Evolutionary conservation across 2,329 filamentous ascomycete genomes (phyloP).

Genomic region (Pseudocercospora pini-densiflorae): DNA sequence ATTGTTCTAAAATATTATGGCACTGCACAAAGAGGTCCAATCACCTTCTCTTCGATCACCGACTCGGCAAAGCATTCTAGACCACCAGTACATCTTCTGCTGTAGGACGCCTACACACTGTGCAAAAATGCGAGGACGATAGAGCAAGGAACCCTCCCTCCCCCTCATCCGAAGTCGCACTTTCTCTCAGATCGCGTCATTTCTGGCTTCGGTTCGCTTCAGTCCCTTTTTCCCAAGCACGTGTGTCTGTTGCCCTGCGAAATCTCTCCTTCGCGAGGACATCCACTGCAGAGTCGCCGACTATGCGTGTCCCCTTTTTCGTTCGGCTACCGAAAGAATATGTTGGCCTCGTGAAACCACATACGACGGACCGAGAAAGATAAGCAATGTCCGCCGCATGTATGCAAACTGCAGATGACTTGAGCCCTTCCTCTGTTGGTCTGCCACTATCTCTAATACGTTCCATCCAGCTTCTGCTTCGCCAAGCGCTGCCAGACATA

Average conservation of each 20-base stretch:
- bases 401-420: background rate
- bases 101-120: background rate
- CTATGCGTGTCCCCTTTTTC: background rate
- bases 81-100: background rate
- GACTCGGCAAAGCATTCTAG: background rate
- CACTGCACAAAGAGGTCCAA: background rate
- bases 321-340: background rate
- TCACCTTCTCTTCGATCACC: background rate
- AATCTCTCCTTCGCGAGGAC: background rate
- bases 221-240: background rate
- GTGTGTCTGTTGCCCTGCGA: background rate
- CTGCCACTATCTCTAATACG: background rate
- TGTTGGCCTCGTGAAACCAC: background rate
- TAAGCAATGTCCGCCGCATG: background rate
- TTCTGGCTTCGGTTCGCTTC: background rate
- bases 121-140: background rate
- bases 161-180: conserved; percentile 6
- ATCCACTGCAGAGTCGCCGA: background rate
- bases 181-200: background rate
- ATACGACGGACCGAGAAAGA: background rate
- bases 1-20: background rate
- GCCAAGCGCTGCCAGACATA: background rate
- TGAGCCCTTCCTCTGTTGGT: no score
- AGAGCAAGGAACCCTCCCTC: background rate
- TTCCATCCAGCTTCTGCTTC: background rate